phyloP scores from a whole-genome alignment of 129 eudicot genomes.

The Flaveria sonorensis region DNA sequence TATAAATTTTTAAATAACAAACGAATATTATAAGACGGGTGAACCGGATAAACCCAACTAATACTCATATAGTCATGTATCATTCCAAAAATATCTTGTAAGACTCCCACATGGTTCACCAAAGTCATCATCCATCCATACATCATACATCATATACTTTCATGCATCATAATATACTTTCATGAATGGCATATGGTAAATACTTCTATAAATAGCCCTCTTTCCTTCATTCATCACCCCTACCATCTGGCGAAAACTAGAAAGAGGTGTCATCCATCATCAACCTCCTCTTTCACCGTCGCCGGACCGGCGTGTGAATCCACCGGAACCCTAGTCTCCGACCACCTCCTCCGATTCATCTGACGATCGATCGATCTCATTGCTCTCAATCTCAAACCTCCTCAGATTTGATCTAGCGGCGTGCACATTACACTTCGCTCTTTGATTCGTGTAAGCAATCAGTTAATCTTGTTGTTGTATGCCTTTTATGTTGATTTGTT shows the following conservation, averaged over 20 bases:
- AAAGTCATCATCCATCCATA: not conserved
- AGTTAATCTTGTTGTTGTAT: constrained; percentile 1
- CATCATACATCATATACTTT: not conserved
- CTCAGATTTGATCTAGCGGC: constrained; percentile 21
- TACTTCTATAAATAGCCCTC: constrained; percentile 39
- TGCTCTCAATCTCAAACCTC: constrained; percentile 17
- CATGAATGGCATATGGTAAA: constrained; percentile 32
- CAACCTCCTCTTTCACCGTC: constrained; percentile 30
- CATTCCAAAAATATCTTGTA: no score
- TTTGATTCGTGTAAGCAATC: constrained; percentile 32
- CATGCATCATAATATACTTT: not conserved
- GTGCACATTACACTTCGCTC: constrained; percentile 35
- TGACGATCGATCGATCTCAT: constrained; percentile 28
- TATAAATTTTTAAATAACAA: no score
- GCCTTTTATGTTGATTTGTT: constrained; percentile 5
- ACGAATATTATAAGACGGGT: no score
- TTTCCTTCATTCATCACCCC: constrained; percentile 25
- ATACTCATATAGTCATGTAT: no score
- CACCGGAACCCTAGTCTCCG: constrained; percentile 24
- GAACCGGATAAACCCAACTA: no score
- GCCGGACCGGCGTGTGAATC: constrained; percentile 27
- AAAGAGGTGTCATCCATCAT: constrained; percentile 11
- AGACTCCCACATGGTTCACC: not conserved
- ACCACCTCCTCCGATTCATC: constrained; percentile 18
- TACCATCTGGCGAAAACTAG: constrained; percentile 33